Evolutionary conservation across 345 rosid species (phyloP), one percentile per base, ranked within the genome.

Genomic region (Eutrema yunnanense): DNA sequence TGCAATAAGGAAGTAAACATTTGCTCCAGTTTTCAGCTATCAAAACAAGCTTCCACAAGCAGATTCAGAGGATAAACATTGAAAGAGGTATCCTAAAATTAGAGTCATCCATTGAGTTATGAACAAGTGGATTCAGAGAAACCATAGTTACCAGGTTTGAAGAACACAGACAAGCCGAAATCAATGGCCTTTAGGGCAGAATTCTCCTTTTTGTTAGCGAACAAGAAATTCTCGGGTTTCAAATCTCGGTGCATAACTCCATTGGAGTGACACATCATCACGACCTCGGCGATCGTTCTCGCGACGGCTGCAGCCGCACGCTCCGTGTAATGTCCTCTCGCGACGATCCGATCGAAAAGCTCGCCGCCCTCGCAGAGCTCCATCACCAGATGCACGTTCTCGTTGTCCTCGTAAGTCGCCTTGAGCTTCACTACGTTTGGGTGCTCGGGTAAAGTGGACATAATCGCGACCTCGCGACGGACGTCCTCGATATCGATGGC

Each of bases 351-450:
- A 62, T 94, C 98, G 9, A 94, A 94, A 37, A 94, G 85, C 83
- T 94, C 98, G 0, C 98, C 98, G 40, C 98, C 98, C 67, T 91
- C 97, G 29, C 98, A 94, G 32, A 94, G 82, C 84, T 94, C 98
- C 98, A 91, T 91, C 41, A 91, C 98, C 73, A 94, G 75, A 71
- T 91, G 95, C 32, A 94, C 98, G 58, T 94, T 91, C 77, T 94
- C 97, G 37, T 62, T 49, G 33, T 94, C 98, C 85, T 94, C 98
- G 6, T 91, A 94, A 2, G 93, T 86, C n/a, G 95, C 97, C 78
- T 76, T 94, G 52, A 91, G 86, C 86, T 87, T 94, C 38, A 94
- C 92, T n/a, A 94, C 71, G 52, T 94, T 91, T 1, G 92, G 88
- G 65, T 94, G 97, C 16, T 87, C 86, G 4, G 98, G 98, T 47